Evolutionary conservation across 805 yeast genomes (phyloP).

Genomic region (Cyberlindnera maclurae): DNA sequence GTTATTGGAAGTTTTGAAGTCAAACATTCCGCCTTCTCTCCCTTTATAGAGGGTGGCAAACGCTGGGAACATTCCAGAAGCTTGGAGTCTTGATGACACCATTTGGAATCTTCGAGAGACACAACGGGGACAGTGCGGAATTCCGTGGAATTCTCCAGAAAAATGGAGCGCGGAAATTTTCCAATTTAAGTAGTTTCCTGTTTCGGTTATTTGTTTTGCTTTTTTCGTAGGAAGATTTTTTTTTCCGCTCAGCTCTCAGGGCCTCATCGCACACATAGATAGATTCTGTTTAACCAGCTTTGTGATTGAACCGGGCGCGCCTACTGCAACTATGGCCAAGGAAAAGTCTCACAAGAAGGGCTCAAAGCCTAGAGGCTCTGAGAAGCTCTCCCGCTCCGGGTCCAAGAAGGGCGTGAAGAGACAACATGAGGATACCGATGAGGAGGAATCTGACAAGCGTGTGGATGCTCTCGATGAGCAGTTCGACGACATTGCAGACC

Average conservation of each 20-base stretch:
- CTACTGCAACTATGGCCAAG: conserved; percentile 14
- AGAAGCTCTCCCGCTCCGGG: conserved; percentile 5
- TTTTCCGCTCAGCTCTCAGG: neutral
- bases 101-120: too few species aligned
- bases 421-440: conserved; percentile 26
- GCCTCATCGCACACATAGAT: conserved; percentile 2
- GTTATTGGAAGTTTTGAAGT: neutral
- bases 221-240: neutral
- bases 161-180: neutral
- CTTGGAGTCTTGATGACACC: neutral
- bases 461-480: conserved; percentile 52
- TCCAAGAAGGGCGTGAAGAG: conserved; percentile 21
- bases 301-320: too few species aligned
- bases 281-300: neutral
- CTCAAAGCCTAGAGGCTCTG: conserved; percentile 8
- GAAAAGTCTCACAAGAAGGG: conserved; percentile 6
- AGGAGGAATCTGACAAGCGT: conserved; percentile 33
- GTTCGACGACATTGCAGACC: conserved; percentile 48
- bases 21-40: neutral
- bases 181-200: too few species aligned
- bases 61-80: neutral
- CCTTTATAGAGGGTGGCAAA: neutral
- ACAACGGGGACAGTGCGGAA: neutral
- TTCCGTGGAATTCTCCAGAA: conserved; percentile 1
- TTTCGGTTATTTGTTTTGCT: neutral